Base-by-base conservation (phyloP, 805 yeast species). In the Clavispora carvajalis region DNA sequence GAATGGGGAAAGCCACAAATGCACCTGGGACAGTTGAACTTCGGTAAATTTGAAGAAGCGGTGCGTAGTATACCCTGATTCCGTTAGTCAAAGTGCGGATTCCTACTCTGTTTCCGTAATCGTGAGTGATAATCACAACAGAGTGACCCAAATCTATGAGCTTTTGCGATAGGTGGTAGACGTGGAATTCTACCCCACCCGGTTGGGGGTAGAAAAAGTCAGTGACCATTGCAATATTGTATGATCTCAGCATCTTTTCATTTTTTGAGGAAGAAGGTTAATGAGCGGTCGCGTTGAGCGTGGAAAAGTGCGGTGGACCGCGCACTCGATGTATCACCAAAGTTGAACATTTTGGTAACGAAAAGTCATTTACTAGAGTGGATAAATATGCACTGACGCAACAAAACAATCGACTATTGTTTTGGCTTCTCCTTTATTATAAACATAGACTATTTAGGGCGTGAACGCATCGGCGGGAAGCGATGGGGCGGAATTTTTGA, bases 171-270 rank as follows among this genome's bases (percentile, higher is more conserved):
- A 93, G 63, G 59, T 93, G 98, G 60, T 87, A 88, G 13, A 91
- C 85, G 58, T 93, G 99, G 46, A 91, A 80, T 60, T 93, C 99
- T 2, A 93, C 95, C 8, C 99, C 99, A 3, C 99, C 99, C 0
- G 97, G 84, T 58, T 93, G 99, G 9, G 99, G 99, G 63, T 85
- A 93, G 76, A 93, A 93, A 70, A 89, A 93, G 63, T 93, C 99
- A 33, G 95, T 85, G 4, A 90, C 86, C 96, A 93, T 90, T 7
- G 74, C 74, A 40, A 66, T 64, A 40, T 65, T 66, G 46, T 61
- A 59, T 33, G 39, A 33, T 12, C 33, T 30, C 34, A 23, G 22
- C 38, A 36, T 36, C 19, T 28, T 15, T 7, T 28, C 31, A 28
- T 28, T 15, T 28, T 28, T 18, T 7, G n/a, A 5, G 29, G 15